A percentile compares a stretch with the other conserved stretches of the same genome.
Conservation (phyloP, 1,284 basidiomycete genomes). For the Ganoderma resinaceum region DNA sequence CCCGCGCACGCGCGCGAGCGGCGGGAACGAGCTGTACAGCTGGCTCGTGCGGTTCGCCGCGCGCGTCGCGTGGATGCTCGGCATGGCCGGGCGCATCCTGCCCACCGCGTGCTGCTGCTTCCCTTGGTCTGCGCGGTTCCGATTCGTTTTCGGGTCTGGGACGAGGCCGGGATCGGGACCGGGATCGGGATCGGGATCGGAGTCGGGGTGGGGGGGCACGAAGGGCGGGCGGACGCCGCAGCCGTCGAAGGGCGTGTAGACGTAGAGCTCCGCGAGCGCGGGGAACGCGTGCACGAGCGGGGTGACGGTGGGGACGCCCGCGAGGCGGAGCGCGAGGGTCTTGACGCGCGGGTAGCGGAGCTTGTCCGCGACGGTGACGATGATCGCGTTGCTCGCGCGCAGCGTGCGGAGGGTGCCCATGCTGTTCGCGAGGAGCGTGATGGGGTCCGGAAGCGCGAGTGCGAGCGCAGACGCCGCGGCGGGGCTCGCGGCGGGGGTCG, state of each 20-base stretch:
- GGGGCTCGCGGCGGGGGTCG: neutral
- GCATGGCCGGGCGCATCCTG: constrained; percentile 9
- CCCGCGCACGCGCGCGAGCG: constrained; percentile 21
- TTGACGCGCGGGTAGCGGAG: constrained; percentile 25
- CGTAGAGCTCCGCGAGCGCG: constrained; percentile 19
- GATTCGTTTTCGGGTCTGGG: too few relatives aligned
- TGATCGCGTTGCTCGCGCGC: constrained; percentile 20
- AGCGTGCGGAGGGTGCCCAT: constrained; percentile 18
- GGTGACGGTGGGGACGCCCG: constrained; percentile 24
- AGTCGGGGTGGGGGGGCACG: neutral
- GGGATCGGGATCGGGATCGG: too few relatives aligned
- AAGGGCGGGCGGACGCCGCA: constrained; percentile 14
- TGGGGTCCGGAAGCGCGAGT: constrained; percentile 18
- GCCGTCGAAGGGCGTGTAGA: constrained; percentile 30
- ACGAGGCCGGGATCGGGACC: too few relatives aligned
- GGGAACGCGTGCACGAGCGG: constrained; percentile 31
- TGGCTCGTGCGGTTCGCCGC: constrained; percentile 23
- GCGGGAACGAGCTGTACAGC: constrained; percentile 27
- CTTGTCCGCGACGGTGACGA: constrained; percentile 25
- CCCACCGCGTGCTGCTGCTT: too few relatives aligned
- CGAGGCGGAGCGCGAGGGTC: constrained; percentile 23
- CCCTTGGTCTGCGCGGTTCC: too few relatives aligned
- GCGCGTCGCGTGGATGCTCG: constrained; percentile 21
- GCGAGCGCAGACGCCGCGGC: neutral
- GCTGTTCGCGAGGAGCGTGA: constrained; percentile 23